These are phyloP conservation scores for Fusarium pseudocircinatum DNA, from an alignment of 2,329 filamentous ascomycete genomes.

Conservation along the genomic window DNA sequence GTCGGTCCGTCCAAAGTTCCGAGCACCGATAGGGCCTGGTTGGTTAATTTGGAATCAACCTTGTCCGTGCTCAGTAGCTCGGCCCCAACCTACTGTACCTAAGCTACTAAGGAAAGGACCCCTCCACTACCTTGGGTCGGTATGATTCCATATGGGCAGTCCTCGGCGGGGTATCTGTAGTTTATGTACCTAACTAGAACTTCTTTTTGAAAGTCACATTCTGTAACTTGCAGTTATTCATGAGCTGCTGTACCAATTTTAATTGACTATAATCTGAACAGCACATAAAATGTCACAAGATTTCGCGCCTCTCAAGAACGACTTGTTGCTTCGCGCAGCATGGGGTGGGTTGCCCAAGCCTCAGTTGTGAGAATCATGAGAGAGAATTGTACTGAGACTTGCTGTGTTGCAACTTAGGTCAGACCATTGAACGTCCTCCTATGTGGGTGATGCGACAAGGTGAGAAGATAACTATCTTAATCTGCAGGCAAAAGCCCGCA, in stretches of 20 bases:
- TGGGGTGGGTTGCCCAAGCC: slow-evolving; percentile 68
- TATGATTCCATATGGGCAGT: slow-evolving; percentile 20
- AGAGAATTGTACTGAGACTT: slow-evolving; percentile 36
- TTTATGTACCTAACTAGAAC: slow-evolving; percentile 6
- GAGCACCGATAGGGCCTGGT: background rate
- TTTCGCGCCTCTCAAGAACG: slow-evolving; percentile 90
- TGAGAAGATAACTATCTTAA: slow-evolving; percentile 52
- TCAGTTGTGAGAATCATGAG: slow-evolving; percentile 12
- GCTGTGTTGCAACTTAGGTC: slow-evolving; percentile 62
- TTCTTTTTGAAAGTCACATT: slow-evolving; percentile 18
- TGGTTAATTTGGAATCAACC: slow-evolving; percentile 18
- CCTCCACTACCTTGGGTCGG: slow-evolving; percentile 9
- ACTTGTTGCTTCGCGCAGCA: slow-evolving; percentile 88
- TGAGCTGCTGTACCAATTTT: slow-evolving; percentile 2
- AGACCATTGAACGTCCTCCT: slow-evolving; percentile 90
- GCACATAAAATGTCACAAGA: slow-evolving; percentile 66
- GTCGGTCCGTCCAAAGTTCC: slow-evolving; percentile 41
- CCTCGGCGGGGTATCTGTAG: slow-evolving; percentile 21
- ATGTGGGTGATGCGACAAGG: slow-evolving; percentile 99
- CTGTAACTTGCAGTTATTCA: slow-evolving; percentile 16
- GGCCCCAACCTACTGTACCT: background rate
- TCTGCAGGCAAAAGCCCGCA: background rate
- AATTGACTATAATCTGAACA: slow-evolving; percentile 38
- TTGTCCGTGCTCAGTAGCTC: background rate
- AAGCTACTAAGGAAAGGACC: slow-evolving; percentile 1